Conservation (phyloP, 2,329 filamentous ascomycete genomes). For the Aureobasidium leucospermi region DNA sequence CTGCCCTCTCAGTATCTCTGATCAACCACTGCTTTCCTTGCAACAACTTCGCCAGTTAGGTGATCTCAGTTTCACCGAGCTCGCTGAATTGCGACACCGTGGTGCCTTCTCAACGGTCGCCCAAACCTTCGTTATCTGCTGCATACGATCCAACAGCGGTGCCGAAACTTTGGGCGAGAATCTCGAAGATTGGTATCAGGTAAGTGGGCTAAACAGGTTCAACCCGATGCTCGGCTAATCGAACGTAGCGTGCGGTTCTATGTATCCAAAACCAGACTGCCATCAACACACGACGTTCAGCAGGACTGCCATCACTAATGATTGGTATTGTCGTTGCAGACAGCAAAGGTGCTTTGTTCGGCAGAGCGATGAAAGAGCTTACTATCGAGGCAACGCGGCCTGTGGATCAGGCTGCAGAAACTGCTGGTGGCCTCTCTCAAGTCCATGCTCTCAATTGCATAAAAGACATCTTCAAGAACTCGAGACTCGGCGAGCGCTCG, state of each 20-base stretch:
- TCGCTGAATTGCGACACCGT: slow-evolving; percentile 76
- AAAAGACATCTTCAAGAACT: slow-evolving; percentile 84
- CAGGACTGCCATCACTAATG: slow-evolving; percentile 81
- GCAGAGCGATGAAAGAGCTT: slow-evolving; percentile 56
- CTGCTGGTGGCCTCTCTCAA: slow-evolving; percentile 62
- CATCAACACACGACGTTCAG: slow-evolving; percentile 78
- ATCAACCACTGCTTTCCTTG: slow-evolving; percentile 19
- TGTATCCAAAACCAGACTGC: slow-evolving; percentile 70
- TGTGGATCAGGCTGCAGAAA: slow-evolving; percentile 46
- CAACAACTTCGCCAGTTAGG: slow-evolving; percentile 60
- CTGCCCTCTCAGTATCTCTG: slow-evolving; percentile 15
- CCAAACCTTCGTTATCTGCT: slow-evolving; percentile 77
- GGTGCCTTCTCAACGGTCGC: slow-evolving; percentile 92
- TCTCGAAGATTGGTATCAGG: slow-evolving; percentile 60
- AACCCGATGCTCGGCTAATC: background rate
- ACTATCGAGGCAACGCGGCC: slow-evolving; percentile 46
- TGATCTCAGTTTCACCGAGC: slow-evolving; percentile 68
- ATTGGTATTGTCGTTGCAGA: slow-evolving; percentile 70
- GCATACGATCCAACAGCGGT: slow-evolving; percentile 45
- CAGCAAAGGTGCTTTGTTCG: slow-evolving; percentile 47
- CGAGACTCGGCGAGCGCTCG: slow-evolving; percentile 63
- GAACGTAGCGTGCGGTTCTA: slow-evolving; percentile 50
- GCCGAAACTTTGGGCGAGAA: background rate
- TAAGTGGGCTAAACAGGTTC: slow-evolving; percentile 20
- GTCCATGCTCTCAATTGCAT: slow-evolving; percentile 93